Evolutionary conservation across 208 protist species (phyloP).

Genomic region (Trypanosoma melophagium): DNA sequence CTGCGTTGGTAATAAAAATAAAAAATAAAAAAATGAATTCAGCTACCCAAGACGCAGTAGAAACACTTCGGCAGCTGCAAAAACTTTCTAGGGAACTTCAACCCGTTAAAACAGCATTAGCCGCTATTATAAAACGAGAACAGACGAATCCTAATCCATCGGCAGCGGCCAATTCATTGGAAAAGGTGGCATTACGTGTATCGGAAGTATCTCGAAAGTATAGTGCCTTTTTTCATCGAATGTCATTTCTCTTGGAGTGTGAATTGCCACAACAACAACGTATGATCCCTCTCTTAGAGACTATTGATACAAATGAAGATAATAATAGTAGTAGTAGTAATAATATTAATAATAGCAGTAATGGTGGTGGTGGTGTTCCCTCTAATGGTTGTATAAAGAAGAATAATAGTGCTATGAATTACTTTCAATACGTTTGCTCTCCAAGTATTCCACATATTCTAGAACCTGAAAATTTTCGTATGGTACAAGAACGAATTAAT

Average conservation of each 20-base stretch:
- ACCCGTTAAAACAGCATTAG: constrained; percentile 70
- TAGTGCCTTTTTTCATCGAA: constrained; percentile 31
- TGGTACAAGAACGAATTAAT: constrained; percentile 42
- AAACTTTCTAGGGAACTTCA: constrained; percentile 80
- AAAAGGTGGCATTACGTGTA: constrained; percentile 65
- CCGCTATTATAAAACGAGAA: constrained; percentile 67
- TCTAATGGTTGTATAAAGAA: too few relatives aligned
- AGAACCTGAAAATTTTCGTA: constrained; percentile 42
- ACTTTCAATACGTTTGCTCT: constrained; percentile 54
- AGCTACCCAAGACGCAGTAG: constrained; percentile 48
- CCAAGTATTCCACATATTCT: constrained; percentile 51
- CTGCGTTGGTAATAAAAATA: too few relatives aligned
- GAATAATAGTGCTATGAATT: too few relatives aligned
- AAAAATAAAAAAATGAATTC: constrained; percentile 29
- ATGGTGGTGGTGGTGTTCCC: too few relatives aligned
- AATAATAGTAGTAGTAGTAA: constrained; percentile 5
- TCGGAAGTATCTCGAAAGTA: constrained; percentile 59
- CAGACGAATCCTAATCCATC: constrained; percentile 38
- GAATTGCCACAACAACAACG: constrained; percentile 56
- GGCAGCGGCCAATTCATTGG: constrained; percentile 63
- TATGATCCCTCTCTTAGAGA: constrained; percentile 40
- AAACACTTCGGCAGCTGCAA: constrained; percentile 67
- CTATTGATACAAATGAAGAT: neutral
- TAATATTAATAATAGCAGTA: neutral
- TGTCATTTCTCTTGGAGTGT: constrained; percentile 33